Evolutionary conservation across 345 rosid species (phyloP).

Genomic region (Moricandia moricandioides): DNA sequence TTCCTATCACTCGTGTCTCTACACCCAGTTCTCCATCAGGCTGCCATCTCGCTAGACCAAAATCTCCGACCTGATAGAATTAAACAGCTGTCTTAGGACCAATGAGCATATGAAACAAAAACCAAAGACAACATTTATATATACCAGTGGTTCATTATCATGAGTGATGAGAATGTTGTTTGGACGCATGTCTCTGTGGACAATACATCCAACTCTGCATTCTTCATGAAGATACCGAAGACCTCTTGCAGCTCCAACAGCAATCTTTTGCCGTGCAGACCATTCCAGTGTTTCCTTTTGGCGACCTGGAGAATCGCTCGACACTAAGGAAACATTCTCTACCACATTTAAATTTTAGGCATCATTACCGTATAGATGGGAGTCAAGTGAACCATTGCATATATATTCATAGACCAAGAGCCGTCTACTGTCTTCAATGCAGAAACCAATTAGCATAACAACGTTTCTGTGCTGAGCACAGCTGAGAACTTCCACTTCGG

Average conservation of each 20-base stretch:
- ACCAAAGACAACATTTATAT: neutral
- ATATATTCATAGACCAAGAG: conserved; percentile 94
- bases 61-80: conserved; percentile 82
- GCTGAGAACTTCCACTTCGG: conserved; percentile 97
- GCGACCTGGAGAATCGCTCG: conserved; percentile 48
- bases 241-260: conserved; percentile 98
- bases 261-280: conserved; percentile 93
- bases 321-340: conserved; percentile 14
- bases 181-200: conserved; percentile 99
- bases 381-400: conserved; percentile 95
- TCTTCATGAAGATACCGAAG: conserved; percentile 99
- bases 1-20: conserved; percentile 96
- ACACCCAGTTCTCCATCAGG: conserved; percentile 97
- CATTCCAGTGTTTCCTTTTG: conserved; percentile 70
- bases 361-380: conserved; percentile 80
- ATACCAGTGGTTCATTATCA: conserved; percentile 97
- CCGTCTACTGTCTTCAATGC: conserved; percentile 92
- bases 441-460: conserved; percentile 94
- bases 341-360: neutral
- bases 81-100: neutral
- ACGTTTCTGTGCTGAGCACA: conserved; percentile 99
- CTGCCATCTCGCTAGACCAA: conserved; percentile 99
- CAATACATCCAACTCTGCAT: conserved; percentile 99
- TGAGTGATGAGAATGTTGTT: conserved; percentile 98
- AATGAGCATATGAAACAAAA: neutral